Evolutionary conservation across 768 basidiomycete species (phyloP).

Genomic region (Termitomyces sp.): DNA sequence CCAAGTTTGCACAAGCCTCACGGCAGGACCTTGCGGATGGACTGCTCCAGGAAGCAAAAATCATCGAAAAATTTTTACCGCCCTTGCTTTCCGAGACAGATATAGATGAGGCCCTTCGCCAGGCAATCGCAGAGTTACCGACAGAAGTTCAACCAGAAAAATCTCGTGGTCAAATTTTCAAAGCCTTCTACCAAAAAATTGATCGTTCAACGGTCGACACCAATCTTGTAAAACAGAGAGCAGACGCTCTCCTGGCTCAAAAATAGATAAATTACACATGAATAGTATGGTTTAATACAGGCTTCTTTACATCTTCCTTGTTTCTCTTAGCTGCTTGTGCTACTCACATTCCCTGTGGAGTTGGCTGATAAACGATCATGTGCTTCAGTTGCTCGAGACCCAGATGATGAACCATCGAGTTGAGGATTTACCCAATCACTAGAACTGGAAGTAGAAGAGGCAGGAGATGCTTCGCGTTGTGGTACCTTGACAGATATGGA

Average conservation of each 20-base stretch:
- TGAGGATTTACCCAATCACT: slow-evolving; percentile 2
- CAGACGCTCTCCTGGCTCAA: slow-evolving; percentile 33
- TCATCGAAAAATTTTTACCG: slow-evolving; percentile 56
- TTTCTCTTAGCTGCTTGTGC: not conserved
- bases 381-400: not conserved
- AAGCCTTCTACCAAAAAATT: slow-evolving; percentile 58
- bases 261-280: slow-evolving; percentile 2
- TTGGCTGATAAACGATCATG: not conserved
- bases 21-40: slow-evolving; percentile 64
- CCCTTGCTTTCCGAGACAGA: slow-evolving; percentile 53
- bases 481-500: not conserved
- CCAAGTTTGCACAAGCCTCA: slow-evolving; percentile 52
- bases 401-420: not conserved
- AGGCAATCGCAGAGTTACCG: slow-evolving; percentile 32
- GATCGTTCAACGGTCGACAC: slow-evolving; percentile 59
- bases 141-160: slow-evolving; percentile 22
- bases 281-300: slow-evolving; percentile 5
- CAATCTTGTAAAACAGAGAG: slow-evolving; percentile 51
- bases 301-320: not conserved
- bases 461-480: not conserved
- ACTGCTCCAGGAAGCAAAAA: slow-evolving; percentile 52
- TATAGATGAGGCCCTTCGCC: slow-evolving; percentile 48
- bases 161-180: slow-evolving; percentile 52
- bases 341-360: not conserved
- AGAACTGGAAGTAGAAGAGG: slow-evolving; percentile 3